These are phyloP conservation scores for Boletales sp. DNA, from an alignment of 768 basidiomycete genomes.

Conservation along the genomic window DNA sequence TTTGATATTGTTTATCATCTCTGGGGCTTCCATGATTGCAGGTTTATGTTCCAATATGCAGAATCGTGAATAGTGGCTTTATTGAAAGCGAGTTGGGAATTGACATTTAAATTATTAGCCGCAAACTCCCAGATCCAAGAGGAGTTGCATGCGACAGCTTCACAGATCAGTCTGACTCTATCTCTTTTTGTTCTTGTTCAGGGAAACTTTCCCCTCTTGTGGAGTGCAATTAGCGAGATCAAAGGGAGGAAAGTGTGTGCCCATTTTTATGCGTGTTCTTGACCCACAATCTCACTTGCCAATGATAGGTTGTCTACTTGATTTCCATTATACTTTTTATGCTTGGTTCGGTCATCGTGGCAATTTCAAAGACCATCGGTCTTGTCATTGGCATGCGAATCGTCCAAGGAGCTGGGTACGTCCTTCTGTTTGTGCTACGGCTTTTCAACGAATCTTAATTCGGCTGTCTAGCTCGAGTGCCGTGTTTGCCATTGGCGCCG, in stretches of 20 bases:
- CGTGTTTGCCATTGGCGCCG: constrained; percentile 64
- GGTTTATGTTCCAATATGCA: constrained; percentile 27
- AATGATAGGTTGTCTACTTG: constrained; percentile 50
- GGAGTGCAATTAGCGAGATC: constrained; percentile 42
- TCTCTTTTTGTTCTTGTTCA: constrained; percentile 73
- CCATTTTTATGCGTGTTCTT: not conserved
- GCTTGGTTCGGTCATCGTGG: constrained; percentile 55
- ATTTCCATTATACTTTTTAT: constrained; percentile 50
- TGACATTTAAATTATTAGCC: constrained; percentile 37
- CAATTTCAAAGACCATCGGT: constrained; percentile 51
- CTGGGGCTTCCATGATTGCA: constrained; percentile 28
- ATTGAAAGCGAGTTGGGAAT: not conserved
- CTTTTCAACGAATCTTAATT: not conserved
- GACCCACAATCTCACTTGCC: not conserved
- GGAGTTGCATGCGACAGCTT: constrained; percentile 56
- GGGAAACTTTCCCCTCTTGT: constrained; percentile 44
- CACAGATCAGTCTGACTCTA: constrained; percentile 64
- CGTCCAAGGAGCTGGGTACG: constrained; percentile 62
- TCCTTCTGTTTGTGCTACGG: not conserved
- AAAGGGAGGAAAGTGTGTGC: constrained; percentile 63
- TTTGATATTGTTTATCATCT: constrained; percentile 20
- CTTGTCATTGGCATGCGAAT: constrained; percentile 65
- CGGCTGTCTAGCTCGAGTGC: constrained; percentile 49
- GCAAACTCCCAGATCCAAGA: constrained; percentile 62
- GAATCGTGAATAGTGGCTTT: constrained; percentile 20